Conservation (phyloP, 2,329 filamentous ascomycete genomes). For the Penicillium sclerotiorum region DNA sequence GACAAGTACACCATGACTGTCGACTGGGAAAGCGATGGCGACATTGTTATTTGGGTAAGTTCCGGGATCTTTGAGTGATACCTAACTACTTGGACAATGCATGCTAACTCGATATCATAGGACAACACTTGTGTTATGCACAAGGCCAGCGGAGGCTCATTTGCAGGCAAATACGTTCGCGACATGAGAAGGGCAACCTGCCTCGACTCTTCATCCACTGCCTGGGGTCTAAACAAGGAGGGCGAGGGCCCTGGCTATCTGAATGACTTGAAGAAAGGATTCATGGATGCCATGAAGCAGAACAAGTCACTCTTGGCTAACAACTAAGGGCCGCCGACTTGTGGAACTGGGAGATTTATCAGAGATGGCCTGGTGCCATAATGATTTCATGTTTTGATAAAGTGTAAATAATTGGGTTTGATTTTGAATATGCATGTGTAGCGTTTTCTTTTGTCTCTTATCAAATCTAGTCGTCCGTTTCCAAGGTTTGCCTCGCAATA, state of each 20-base stretch:
- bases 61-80: not conserved
- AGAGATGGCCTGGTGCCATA: no score
- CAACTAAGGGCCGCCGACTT: no score
- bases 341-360: no score
- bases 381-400: no score
- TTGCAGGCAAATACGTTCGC: not conserved
- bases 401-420: no score
- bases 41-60: conserved; percentile 5
- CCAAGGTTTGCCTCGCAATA: no score
- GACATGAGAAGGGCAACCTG: conserved; percentile 5
- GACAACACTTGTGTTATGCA: conserved; percentile 8
- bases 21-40: conserved; percentile 4
- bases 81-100: not conserved
- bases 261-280: not conserved
- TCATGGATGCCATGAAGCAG: not conserved
- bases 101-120: not conserved
- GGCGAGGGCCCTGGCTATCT: not conserved
- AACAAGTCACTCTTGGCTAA: not conserved
- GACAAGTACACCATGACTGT: conserved; percentile 1
- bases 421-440: no score
- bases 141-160: not conserved
- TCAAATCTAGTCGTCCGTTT: no score
- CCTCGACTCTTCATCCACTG: not conserved
- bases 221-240: not conserved
- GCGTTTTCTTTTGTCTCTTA: no score